Base-by-base conservation (phyloP, 192 early-diverging fungal species). In the Chytriomyces confervae region DNA sequence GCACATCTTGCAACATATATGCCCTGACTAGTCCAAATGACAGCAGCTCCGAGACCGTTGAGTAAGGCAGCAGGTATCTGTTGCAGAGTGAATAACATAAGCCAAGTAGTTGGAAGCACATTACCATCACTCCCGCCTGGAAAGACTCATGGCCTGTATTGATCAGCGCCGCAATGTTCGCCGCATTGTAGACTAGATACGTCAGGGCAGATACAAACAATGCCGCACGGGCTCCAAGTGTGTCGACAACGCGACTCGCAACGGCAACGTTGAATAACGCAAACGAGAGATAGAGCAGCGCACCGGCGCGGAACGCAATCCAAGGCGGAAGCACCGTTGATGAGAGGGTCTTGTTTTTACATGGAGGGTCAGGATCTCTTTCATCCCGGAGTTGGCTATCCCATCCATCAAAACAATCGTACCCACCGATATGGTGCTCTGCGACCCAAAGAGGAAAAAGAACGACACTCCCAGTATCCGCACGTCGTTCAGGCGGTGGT, bases 1-100 rank as follows among this genome's bases (percentile, higher is more conserved):
- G 72, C 50, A 43, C 78, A 75, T 75, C 69, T 64, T 6, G 78
- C 51, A 5, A 79, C 62, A 45, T 75, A 79, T 11, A 73, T 51
- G 8, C 50, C 48, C 53, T 72, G 71, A 10, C 50, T n/a, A 10
- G 71, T 72, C 71, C 71, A 72, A 16, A 72, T 20, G 11, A 79
- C 50, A 20, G 49, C n/a, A 6, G 78, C 78, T 18, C 71, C 70
- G 6, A 79, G 27, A 50, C 78, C 78, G 23, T 64, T 67, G n/a
- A 79, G 60, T 16, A 75, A 16, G 2, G 78, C 71, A 13, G 65
- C 45, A 7, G 78, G 78, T 18, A 79, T 48, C 20, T 75, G 36
- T 50, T n/a, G 72, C 45, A n/a, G 69, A 24, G 7, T 53, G 51
- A 36, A 61, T 13, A 60, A 70, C 61, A 62, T 46, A 13, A 46